Evolutionary conservation across 2,329 filamentous ascomycete genomes (phyloP).

Genomic region (Trichoderma afroharzianum): DNA sequence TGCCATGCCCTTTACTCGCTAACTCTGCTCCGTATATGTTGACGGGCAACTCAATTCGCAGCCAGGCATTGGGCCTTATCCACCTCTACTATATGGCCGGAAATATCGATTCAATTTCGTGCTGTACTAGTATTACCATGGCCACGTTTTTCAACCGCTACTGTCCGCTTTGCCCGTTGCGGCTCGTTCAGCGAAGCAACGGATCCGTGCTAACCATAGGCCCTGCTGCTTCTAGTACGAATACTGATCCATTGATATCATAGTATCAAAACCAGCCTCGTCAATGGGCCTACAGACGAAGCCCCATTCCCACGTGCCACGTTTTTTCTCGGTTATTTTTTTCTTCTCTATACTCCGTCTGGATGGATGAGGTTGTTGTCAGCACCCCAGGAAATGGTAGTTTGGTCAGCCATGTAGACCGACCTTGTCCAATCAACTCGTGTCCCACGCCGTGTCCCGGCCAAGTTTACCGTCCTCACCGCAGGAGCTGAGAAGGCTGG

Average conservation of each 20-base stretch:
- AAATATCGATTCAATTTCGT: neutral
- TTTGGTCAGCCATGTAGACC: neutral
- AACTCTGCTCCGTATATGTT: neutral
- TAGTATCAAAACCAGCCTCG: neutral
- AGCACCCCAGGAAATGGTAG: neutral
- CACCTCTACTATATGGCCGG: neutral
- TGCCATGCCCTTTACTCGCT: neutral
- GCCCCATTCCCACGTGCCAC: neutral
- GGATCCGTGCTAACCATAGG: neutral
- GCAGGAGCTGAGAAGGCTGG: neutral
- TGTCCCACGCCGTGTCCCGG: neutral
- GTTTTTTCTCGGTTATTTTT: neutral
- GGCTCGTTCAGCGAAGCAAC: neutral
- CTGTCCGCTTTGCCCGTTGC: neutral
- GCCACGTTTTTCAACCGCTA: neutral
- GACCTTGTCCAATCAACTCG: neutral
- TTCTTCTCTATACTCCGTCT: neutral
- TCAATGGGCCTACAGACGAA: neutral
- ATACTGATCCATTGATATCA: neutral
- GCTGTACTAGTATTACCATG: neutral
- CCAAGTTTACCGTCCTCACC: slow-evolving; percentile 2
- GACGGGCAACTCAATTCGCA: neutral
- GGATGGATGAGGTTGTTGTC: neutral
- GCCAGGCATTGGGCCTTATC: neutral
- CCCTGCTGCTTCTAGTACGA: neutral